A percentile compares a stretch with the other conserved stretches of the same genome.
Conservation (phyloP, 2,329 filamentous ascomycete genomes). For the Clathrospora elynae region DNA sequence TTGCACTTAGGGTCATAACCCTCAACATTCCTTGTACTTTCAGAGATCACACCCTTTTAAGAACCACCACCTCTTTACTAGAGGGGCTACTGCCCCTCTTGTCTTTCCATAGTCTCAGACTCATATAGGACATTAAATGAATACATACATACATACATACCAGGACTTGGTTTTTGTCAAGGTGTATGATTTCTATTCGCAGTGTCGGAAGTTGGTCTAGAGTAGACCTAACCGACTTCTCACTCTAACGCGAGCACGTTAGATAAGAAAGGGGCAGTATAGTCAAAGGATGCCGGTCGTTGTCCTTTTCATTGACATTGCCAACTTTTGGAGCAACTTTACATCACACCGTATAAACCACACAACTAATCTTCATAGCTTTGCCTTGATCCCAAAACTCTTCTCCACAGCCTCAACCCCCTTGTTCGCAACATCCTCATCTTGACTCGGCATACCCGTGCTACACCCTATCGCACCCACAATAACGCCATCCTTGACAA, state of each 20-base stretch:
- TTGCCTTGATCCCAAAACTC: slow-evolving; percentile 45
- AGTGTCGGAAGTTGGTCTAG: slow-evolving; percentile 13
- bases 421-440: slow-evolving; percentile 58
- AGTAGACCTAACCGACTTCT: neutral
- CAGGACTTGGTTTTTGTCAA: slow-evolving; percentile 16
- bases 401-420: slow-evolving; percentile 57
- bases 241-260: neutral
- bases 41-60: too few relatives aligned
- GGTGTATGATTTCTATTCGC: slow-evolving; percentile 24
- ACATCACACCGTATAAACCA: neutral
- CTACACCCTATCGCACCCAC: slow-evolving; percentile 61
- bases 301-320: neutral
- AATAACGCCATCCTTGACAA: slow-evolving; percentile 54
- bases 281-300: neutral
- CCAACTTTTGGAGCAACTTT: neutral
- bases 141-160: too few relatives aligned
- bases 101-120: too few relatives aligned
- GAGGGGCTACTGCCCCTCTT: too few relatives aligned
- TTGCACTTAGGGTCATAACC: too few relatives aligned
- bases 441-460: slow-evolving; percentile 61
- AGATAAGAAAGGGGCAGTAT: neutral
- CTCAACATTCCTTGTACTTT: too few relatives aligned
- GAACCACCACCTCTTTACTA: too few relatives aligned
- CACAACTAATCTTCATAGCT: slow-evolving; percentile 39
- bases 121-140: too few relatives aligned